phyloP scores from a whole-genome alignment of 805 yeast species.

The Yamadazyma olivae region DNA sequence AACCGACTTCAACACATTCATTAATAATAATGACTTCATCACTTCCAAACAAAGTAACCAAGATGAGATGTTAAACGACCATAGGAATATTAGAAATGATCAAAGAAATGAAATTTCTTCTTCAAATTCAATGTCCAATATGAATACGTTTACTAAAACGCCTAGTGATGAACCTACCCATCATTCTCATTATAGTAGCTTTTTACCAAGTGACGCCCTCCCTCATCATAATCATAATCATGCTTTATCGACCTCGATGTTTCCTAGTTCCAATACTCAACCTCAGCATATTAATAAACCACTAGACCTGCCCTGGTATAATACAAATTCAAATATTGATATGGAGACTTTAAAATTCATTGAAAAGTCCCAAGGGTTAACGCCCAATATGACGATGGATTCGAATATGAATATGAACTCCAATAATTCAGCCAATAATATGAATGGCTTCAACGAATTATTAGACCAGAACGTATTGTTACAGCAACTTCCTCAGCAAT shows the following conservation, averaged over 20 bases:
- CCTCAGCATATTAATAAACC: constrained; percentile 1
- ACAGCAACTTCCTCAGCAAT: too few relatives aligned
- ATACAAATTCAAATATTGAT: too few relatives aligned
- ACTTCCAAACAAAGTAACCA: constrained; percentile 9
- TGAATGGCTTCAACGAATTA: too few relatives aligned
- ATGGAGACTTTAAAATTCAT: too few relatives aligned
- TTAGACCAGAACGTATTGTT: too few relatives aligned
- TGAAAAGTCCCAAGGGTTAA: too few relatives aligned
- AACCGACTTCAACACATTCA: constrained; percentile 18
- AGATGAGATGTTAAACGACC: too few relatives aligned
- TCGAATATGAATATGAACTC: too few relatives aligned
- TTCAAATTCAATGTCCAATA: not conserved
- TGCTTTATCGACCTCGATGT: constrained; percentile 2
- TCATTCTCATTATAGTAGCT: constrained; percentile 7
- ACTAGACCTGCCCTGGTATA: not conserved
- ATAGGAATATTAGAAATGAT: too few relatives aligned
- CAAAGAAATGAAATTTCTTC: too few relatives aligned
- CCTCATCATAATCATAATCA: constrained; percentile 12
- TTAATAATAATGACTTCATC: constrained; percentile 18
- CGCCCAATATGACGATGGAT: too few relatives aligned
- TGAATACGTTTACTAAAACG: not conserved
- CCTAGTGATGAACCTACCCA: constrained; percentile 1
- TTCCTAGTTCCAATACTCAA: constrained; percentile 5
- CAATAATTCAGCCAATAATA: too few relatives aligned
- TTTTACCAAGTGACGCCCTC: constrained; percentile 18